A percentile compares a stretch with the other conserved stretches of the same genome.
These are phyloP conservation scores for Sarcocystis neurona DNA, from an alignment of 169 alveolate species.

Conservation along the genomic window DNA sequence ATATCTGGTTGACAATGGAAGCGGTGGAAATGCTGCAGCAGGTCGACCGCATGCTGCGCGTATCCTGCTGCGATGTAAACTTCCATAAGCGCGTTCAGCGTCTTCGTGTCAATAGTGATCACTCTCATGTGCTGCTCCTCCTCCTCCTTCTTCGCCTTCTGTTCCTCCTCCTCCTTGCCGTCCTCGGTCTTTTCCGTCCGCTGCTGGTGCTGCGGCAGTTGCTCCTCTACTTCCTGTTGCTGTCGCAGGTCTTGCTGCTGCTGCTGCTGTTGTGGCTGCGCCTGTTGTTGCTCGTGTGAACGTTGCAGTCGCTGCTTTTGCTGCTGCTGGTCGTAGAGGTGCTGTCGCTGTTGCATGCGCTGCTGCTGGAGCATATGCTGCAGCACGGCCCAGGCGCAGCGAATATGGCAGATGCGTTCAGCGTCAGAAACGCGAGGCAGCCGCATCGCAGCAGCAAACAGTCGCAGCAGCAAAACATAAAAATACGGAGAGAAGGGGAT, in stretches of 20 bases:
- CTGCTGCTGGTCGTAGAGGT: too few relatives aligned
- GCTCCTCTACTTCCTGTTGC: too few relatives aligned
- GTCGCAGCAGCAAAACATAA: constrained; percentile 65
- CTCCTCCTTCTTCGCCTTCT: not conserved
- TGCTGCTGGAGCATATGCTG: constrained; percentile 64
- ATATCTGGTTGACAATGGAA: constrained; percentile 66
- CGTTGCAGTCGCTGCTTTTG: too few relatives aligned
- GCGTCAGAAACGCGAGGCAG: constrained; percentile 45
- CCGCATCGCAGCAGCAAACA: constrained; percentile 71
- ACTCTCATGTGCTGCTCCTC: too few relatives aligned
- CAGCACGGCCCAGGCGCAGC: constrained; percentile 78
- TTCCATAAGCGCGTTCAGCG: constrained; percentile 76
- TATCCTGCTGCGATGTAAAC: constrained; percentile 79
- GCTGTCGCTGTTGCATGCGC: too few relatives aligned
- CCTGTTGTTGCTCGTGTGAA: too few relatives aligned
- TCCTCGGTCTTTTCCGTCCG: too few relatives aligned
- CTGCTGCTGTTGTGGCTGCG: too few relatives aligned
- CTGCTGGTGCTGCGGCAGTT: too few relatives aligned
- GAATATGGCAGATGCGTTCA: constrained; percentile 67
- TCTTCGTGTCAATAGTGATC: constrained; percentile 7
- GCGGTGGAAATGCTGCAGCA: constrained; percentile 74
- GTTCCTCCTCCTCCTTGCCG: too few relatives aligned
- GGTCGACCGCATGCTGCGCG: constrained; percentile 80
- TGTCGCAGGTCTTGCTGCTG: too few relatives aligned
- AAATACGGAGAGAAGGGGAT: constrained; percentile 64